Conservation (phyloP, 2,329 filamentous ascomycete genomes). For the Botrytis pseudocinerea region DNA sequence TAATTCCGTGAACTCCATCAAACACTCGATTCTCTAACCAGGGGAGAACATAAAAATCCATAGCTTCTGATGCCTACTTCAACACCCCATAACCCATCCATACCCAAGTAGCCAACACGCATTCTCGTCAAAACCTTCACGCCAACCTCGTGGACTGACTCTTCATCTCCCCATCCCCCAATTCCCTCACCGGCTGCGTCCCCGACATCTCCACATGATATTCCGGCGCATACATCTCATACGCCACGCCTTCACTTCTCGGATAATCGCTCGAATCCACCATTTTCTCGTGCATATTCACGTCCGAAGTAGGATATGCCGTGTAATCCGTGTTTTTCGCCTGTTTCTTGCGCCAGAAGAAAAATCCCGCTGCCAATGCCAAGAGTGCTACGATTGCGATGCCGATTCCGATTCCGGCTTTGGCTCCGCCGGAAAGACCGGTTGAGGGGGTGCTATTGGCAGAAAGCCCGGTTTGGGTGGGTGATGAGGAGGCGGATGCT, state of each 20-base stretch:
- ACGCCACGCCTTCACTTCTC: neutral
- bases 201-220: neutral
- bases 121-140: too few relatives aligned
- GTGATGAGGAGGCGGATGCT: neutral
- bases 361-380: neutral
- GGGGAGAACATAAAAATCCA: too few relatives aligned
- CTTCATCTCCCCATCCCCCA: neutral
- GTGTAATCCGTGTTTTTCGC: neutral
- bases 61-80: too few relatives aligned
- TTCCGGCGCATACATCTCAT: slow-evolving; percentile 20
- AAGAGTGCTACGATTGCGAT: neutral
- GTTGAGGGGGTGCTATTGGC: neutral
- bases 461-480: neutral
- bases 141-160: neutral
- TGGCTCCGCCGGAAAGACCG: slow-evolving; percentile 5
- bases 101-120: too few relatives aligned
- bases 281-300: neutral
- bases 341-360: slow-evolving; percentile 15
- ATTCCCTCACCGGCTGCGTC: neutral
- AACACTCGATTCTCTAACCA: too few relatives aligned
- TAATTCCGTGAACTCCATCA: too few relatives aligned
- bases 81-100: too few relatives aligned
- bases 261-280: neutral
- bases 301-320: neutral
- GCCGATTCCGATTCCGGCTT: slow-evolving; percentile 10